Conservation (phyloP, 2,329 filamentous ascomycete genomes). For the Ascochyta koolunga region DNA sequence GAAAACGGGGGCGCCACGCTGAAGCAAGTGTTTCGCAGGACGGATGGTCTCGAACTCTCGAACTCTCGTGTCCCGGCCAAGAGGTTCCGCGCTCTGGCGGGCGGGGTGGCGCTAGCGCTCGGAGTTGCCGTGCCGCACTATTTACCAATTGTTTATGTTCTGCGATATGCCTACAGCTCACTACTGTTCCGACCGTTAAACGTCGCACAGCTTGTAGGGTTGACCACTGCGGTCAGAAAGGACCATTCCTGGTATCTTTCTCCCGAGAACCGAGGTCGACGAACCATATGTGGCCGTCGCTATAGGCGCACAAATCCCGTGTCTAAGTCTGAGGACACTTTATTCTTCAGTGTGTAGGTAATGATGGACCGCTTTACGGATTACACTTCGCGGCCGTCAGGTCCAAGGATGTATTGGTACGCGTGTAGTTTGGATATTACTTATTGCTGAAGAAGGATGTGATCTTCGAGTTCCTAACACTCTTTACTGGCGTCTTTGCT, state of each 20-base stretch:
- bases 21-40: slow-evolving; percentile 20
- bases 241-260: not conserved
- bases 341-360: not conserved
- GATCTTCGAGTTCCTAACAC: slow-evolving; percentile 62
- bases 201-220: not conserved
- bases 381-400: slow-evolving; percentile 21
- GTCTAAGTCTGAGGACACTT: not conserved
- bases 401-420: slow-evolving; percentile 14
- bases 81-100: slow-evolving; percentile 6
- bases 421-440: slow-evolving; percentile 31
- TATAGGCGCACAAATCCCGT: not conserved
- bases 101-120: slow-evolving; percentile 11
- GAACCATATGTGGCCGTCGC: not conserved
- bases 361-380: not conserved
- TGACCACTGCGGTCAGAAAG: not conserved
- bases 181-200: not conserved
- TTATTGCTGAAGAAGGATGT: slow-evolving; percentile 63
- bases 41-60: slow-evolving; percentile 1
- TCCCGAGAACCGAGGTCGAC: not conserved
- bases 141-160: not conserved
- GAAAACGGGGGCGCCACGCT: slow-evolving; percentile 14
- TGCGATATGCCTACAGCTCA: not conserved
- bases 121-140: not conserved
- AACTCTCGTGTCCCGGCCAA: slow-evolving; percentile 1
- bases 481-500: slow-evolving; percentile 51